Evolutionary conservation across 1,284 basidiomycete genomes (phyloP).

Genomic region (Ganoderma boninense): DNA sequence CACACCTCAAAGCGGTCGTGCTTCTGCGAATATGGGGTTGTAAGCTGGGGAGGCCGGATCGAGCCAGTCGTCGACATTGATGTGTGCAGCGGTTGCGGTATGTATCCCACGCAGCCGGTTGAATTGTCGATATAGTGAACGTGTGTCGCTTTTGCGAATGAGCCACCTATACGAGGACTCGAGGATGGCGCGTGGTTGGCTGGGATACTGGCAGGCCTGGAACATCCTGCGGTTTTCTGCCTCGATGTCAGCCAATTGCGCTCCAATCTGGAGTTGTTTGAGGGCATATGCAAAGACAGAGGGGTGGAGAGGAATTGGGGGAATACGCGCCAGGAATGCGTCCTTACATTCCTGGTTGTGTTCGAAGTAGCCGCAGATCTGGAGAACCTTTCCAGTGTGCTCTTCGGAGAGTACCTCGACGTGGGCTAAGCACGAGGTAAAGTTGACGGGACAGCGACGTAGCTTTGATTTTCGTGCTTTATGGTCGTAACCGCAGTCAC

Average conservation of each 20-base stretch:
- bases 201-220: background rate
- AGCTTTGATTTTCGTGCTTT: no score
- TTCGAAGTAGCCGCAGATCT: no score
- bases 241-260: background rate
- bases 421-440: no score
- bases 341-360: no score
- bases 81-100: background rate
- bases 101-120: background rate
- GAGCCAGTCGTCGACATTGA: background rate
- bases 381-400: no score
- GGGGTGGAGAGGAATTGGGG: no score
- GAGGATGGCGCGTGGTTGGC: background rate
- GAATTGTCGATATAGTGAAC: background rate
- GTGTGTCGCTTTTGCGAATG: background rate
- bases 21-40: background rate
- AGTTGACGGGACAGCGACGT: no score
- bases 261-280: background rate
- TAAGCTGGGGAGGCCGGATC: background rate
- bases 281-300: background rate
- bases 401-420: background rate
- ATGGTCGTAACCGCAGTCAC: no score
- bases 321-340: no score
- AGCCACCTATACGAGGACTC: background rate
- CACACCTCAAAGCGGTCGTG: no score
- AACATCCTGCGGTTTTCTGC: background rate